These are phyloP conservation scores for Chiua virens DNA, from an alignment of 768 basidiomycete genomes.

Conservation along the genomic window DNA sequence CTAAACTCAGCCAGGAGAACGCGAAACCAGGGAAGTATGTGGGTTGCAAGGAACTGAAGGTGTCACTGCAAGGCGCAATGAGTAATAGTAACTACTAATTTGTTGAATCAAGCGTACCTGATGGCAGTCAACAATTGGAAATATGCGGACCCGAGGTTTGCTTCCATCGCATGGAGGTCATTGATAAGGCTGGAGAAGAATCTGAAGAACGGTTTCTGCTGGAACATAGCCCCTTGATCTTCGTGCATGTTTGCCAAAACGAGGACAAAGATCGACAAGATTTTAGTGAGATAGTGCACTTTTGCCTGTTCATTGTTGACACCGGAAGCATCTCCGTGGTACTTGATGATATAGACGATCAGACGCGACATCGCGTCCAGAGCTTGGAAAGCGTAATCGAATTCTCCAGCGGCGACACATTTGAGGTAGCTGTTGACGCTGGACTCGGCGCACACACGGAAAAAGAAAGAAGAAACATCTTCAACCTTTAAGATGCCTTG, in stretches of 20 bases:
- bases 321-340: conserved; percentile 94
- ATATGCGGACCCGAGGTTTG: conserved; percentile 83
- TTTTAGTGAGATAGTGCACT: conserved; percentile 95
- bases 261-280: conserved; percentile 94
- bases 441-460: conserved; percentile 95
- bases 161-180: conserved; percentile 85
- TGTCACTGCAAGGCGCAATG: conserved; percentile 58
- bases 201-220: conserved; percentile 97
- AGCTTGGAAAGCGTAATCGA: conserved; percentile 81
- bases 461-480: conserved; percentile 96
- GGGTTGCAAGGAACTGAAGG: conserved; percentile 93
- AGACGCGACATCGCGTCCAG: conserved; percentile 94
- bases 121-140: conserved; percentile 86
- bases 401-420: conserved; percentile 69
- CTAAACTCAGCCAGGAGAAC: conserved; percentile 96
- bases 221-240: conserved; percentile 87
- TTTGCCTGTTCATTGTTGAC: conserved; percentile 93
- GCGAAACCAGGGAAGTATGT: conserved; percentile 97
- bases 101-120: conserved; percentile 49
- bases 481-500: conserved; percentile 96
- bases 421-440: conserved; percentile 88
- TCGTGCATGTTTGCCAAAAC: conserved; percentile 95
- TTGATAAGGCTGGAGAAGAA: conserved; percentile 97
- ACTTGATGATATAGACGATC: conserved; percentile 98
- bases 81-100: background rate